Conservation (phyloP, 768 basidiomycete genomes). For the Termitomyces titanicus region DNA sequence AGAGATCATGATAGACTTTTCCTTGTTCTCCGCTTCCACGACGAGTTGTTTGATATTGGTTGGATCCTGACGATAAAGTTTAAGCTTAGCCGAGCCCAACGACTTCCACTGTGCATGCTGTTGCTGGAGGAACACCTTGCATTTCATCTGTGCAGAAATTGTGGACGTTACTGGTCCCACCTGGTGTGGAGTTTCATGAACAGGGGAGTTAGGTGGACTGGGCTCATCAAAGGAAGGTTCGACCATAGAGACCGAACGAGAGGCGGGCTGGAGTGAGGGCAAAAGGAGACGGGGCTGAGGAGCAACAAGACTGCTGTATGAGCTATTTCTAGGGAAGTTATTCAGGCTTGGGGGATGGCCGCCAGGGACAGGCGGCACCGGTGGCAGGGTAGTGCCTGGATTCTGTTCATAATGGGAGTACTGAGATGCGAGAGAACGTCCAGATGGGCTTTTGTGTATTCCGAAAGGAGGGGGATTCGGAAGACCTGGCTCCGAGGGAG, state of each 20-base stretch:
- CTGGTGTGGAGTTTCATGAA: conserved; percentile 45
- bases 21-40: conserved; percentile 79
- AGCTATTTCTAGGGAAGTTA: conserved; percentile 33
- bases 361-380: conserved; percentile 38
- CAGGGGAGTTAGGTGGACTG: conserved; percentile 84
- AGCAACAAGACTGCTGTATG: conserved; percentile 34
- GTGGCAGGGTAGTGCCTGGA: conserved; percentile 27
- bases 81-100: conserved; percentile 82
- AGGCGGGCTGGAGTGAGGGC: conserved; percentile 58
- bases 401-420: conserved; percentile 41
- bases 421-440: conserved; percentile 53
- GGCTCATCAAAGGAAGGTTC: conserved; percentile 59
- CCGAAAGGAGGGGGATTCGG: conserved; percentile 27
- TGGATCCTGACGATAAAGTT: conserved; percentile 80
- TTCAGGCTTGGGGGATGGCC: conserved; percentile 29
- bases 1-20: conserved; percentile 79
- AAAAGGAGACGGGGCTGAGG: conserved; percentile 51
- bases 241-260: conserved; percentile 47
- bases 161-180: conserved; percentile 72
- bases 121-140: conserved; percentile 96
- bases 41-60: conserved; percentile 95
- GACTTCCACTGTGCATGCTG: conserved; percentile 98
- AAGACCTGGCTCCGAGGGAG: conserved; percentile 45
- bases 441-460: conserved; percentile 53
- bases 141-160: conserved; percentile 90